These are phyloP conservation scores for Calendula officinalis DNA, from an alignment of 129 eudicot genomes.

Conservation along the genomic window DNA sequence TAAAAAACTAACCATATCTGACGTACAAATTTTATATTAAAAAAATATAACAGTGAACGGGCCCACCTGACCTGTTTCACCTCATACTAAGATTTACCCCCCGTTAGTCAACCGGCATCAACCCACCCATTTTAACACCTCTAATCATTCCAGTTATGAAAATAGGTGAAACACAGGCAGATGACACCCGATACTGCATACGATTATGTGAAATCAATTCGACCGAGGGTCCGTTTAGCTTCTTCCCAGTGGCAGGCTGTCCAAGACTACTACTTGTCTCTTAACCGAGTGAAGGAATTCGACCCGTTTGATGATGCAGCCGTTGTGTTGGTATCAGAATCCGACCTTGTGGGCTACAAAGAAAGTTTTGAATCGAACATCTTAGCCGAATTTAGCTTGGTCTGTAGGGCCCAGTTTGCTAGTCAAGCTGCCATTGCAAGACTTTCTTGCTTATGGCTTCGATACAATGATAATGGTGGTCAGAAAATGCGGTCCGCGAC, in stretches of 20 bases:
- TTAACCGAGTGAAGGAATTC: background rate
- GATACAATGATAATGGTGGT: constrained; percentile 32
- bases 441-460: constrained; percentile 60
- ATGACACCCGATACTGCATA: constrained; percentile 72
- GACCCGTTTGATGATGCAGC: constrained; percentile 64
- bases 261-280: constrained; percentile 42
- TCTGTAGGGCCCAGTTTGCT: constrained; percentile 56
- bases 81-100: background rate
- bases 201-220: constrained; percentile 54
- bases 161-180: constrained; percentile 67
- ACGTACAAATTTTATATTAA: background rate
- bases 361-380: constrained; percentile 36
- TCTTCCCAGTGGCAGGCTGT: constrained; percentile 81
- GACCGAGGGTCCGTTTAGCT: constrained; percentile 81
- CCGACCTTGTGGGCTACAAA: constrained; percentile 74
- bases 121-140: background rate
- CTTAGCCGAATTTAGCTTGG: constrained; percentile 46
- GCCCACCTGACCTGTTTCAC: background rate
- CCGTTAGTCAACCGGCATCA: background rate
- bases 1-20: background rate
- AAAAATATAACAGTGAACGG: background rate
- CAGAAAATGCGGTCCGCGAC: constrained; percentile 30
- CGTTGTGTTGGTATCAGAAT: constrained; percentile 54
- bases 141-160: background rate
- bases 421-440: constrained; percentile 64